These are phyloP conservation scores for Monosporozyma aerobia DNA, from an alignment of 805 yeast species.

Conservation along the genomic window DNA sequence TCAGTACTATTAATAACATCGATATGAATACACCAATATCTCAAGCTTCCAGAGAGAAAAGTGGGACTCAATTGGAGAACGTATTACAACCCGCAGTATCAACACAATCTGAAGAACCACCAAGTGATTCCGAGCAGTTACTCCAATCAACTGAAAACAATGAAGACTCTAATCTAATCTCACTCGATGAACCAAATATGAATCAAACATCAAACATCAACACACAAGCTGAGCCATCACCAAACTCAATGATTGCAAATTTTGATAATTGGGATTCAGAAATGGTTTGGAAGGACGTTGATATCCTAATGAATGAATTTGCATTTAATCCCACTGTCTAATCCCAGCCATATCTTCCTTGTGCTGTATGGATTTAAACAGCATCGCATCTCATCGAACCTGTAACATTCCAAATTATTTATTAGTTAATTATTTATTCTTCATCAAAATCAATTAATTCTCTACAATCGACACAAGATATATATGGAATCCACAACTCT, in stretches of 20 bases:
- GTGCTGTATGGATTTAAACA: too few relatives aligned
- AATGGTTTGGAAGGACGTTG: slow-evolving; percentile 64
- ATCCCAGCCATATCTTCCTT: background rate
- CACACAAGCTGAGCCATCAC: background rate
- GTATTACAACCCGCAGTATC: background rate
- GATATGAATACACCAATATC: slow-evolving; percentile 1
- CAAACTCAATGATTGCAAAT: slow-evolving; percentile 23
- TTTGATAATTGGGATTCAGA: slow-evolving; percentile 38
- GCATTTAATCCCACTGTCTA: slow-evolving; percentile 62
- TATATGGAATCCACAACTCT: background rate
- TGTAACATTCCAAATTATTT: background rate
- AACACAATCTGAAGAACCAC: background rate
- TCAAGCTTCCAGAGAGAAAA: background rate
- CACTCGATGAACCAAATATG: slow-evolving; percentile 1
- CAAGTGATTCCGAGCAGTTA: background rate
- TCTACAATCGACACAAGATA: background rate
- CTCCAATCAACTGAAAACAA: background rate
- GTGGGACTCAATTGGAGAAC: background rate
- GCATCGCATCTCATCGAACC: background rate
- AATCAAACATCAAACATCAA: background rate
- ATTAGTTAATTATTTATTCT: background rate
- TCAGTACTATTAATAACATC: background rate
- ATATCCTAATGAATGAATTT: slow-evolving; percentile 82
- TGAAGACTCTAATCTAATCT: background rate
- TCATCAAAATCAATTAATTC: background rate